These are phyloP conservation scores for Candida maltosa DNA, from an alignment of 805 yeast species.

Conservation along the genomic window DNA sequence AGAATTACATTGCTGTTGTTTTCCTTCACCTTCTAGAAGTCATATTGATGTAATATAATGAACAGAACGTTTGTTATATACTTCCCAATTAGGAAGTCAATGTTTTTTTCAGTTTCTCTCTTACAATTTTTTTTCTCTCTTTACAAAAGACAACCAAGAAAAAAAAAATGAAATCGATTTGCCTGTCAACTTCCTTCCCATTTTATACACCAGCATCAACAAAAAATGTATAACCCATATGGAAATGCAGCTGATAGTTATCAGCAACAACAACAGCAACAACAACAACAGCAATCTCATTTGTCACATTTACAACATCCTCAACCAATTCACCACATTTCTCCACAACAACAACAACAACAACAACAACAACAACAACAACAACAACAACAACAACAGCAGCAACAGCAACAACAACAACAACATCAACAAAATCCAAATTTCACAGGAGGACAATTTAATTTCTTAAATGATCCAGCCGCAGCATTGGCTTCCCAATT, in stretches of 20 bases:
- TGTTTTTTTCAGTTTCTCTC: neutral
- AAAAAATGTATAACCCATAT: constrained; percentile 44
- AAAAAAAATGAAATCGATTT: no score
- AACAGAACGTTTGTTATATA: neutral
- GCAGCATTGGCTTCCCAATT: constrained; percentile 84
- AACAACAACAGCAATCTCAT: no score
- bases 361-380: constrained; percentile 11
- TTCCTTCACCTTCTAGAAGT: constrained; percentile 1
- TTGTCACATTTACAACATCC: constrained; percentile 36
- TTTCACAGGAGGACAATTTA: constrained; percentile 18
- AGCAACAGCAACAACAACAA: constrained; percentile 39
- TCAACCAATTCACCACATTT: constrained; percentile 24
- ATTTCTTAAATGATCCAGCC: constrained; percentile 71
- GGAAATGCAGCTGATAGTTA: constrained; percentile 19
- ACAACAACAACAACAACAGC: constrained; percentile 29
- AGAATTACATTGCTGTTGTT: neutral
- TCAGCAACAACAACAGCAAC: constrained; percentile 36
- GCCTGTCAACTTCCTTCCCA: no score
- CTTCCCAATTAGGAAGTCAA: constrained; percentile 8
- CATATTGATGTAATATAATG: no score
- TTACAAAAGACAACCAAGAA: neutral
- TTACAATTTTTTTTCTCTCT: constrained; percentile 1
- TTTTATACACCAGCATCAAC: neutral
- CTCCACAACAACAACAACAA: neutral
- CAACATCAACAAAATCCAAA: constrained; percentile 16